A percentile compares a stretch with the other conserved stretches of the same genome.
phyloP scores from a whole-genome alignment of 208 protist genomes.

The Leishmania tarentolae region DNA sequence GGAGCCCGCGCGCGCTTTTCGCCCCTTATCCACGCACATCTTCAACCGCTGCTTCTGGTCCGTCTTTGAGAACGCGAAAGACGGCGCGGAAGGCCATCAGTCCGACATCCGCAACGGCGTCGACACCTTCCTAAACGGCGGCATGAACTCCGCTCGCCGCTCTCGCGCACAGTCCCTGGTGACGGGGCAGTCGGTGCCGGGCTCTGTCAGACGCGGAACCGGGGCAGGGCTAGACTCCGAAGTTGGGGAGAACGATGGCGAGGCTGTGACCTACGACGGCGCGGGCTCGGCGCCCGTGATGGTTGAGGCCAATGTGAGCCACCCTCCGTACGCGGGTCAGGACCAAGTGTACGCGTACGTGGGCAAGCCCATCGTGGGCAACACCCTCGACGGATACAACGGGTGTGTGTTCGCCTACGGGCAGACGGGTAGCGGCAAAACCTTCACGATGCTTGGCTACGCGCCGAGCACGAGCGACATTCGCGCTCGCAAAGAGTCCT shows the following conservation, averaged over 20 bases:
- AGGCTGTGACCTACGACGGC: slow-evolving; percentile 16
- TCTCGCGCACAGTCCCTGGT: slow-evolving; percentile 36
- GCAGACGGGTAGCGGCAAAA: slow-evolving; percentile 92
- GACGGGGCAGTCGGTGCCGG: not conserved
- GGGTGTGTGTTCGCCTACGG: slow-evolving; percentile 92
- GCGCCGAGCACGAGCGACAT: slow-evolving; percentile 42
- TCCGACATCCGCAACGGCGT: slow-evolving; percentile 35
- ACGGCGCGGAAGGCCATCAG: slow-evolving; percentile 4
- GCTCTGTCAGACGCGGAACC: slow-evolving; percentile 20
- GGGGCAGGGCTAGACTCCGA: not conserved
- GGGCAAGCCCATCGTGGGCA: slow-evolving; percentile 73
- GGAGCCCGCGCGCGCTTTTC: slow-evolving; percentile 62
- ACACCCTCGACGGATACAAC: slow-evolving; percentile 87
- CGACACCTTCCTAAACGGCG: slow-evolving; percentile 46
- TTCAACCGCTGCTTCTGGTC: slow-evolving; percentile 89
- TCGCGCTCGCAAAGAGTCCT: slow-evolving; percentile 12
- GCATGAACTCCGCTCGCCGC: slow-evolving; percentile 48
- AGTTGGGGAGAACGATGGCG: not conserved
- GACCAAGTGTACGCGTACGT: slow-evolving; percentile 74
- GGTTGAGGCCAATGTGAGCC: slow-evolving; percentile 44
- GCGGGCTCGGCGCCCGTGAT: slow-evolving; percentile 57
- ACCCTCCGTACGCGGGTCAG: slow-evolving; percentile 81
- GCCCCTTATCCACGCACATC: slow-evolving; percentile 56
- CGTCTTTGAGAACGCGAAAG: slow-evolving; percentile 46
- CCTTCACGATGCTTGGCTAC: slow-evolving; percentile 93